Evolutionary conservation across 202 grass and related monocot species (phyloP).

Genomic region (Brachypodium distachyon): DNA sequence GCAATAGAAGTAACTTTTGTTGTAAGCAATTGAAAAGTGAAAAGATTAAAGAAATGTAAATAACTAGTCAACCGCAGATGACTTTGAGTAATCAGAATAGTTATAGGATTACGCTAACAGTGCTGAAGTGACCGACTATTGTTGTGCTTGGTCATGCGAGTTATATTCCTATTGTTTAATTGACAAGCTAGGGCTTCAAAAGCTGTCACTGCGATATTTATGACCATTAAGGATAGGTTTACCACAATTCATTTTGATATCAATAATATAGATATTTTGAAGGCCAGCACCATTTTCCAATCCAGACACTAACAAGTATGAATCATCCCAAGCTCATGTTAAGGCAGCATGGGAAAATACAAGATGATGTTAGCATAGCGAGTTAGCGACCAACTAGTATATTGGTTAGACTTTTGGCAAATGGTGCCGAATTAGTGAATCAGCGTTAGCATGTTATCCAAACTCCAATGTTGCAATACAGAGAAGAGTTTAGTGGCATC

Average conservation of each 20-base stretch:
- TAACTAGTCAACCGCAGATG: background rate
- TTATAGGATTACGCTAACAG: background rate
- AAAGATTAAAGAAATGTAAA: conserved; percentile 13
- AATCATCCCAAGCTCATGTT: background rate
- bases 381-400: conserved; percentile 14
- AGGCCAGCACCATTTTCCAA: background rate
- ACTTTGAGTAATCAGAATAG: background rate
- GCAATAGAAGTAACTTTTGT: background rate
- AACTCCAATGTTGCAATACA: conserved; percentile 25
- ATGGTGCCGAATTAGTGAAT: conserved; percentile 21
- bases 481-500: conserved; percentile 14
- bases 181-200: background rate
- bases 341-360: conserved; percentile 9
- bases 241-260: background rate
- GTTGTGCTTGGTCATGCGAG: background rate
- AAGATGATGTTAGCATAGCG: conserved; percentile 34
- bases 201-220: background rate
- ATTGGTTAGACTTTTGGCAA: background rate
- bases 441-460: conserved; percentile 34
- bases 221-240: background rate
- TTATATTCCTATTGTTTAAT: background rate
- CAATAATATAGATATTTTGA: background rate
- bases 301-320: background rate
- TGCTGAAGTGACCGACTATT: background rate
- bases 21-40: background rate